Percentiles rank a stretch among this genome's conserved stretches.
Conservation (phyloP, 345 rosid genomes). For the Citrus unshiu region DNA sequence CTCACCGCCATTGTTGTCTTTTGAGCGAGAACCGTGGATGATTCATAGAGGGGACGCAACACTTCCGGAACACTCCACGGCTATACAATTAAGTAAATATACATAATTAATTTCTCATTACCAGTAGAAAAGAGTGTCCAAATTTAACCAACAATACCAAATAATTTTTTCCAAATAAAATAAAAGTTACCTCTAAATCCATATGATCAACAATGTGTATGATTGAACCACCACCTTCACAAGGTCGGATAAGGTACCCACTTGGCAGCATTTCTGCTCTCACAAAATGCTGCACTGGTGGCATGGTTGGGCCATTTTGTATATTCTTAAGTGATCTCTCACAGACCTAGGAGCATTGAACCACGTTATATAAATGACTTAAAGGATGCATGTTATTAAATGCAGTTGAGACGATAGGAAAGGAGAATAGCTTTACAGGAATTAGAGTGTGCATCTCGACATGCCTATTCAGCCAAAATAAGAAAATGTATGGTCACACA, state of each 20-base stretch:
- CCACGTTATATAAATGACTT: not conserved
- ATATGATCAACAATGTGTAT: conserved; percentile 95
- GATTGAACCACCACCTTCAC: conserved; percentile 99
- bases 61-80: conserved; percentile 99
- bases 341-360: conserved; percentile 52
- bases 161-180: not conserved
- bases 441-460: not conserved
- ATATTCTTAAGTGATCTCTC: conserved; percentile 93
- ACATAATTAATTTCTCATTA: not conserved
- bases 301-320: conserved; percentile 97
- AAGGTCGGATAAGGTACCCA: conserved; percentile 93
- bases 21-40: conserved; percentile 93
- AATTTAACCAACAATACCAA: not conserved
- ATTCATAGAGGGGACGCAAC: conserved; percentile 90
- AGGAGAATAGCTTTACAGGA: not conserved
- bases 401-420: not conserved
- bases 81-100: conserved; percentile 37
- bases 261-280: conserved; percentile 99
- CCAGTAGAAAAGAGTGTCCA: not conserved
- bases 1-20: conserved; percentile 96
- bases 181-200: conserved; percentile 79
- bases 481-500: not conserved
- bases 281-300: conserved; percentile 91
- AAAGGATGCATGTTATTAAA: not conserved
- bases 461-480: not conserved